phyloP scores from a whole-genome alignment of 2,329 filamentous ascomycete species.

The Blastomyces gilchristii region DNA sequence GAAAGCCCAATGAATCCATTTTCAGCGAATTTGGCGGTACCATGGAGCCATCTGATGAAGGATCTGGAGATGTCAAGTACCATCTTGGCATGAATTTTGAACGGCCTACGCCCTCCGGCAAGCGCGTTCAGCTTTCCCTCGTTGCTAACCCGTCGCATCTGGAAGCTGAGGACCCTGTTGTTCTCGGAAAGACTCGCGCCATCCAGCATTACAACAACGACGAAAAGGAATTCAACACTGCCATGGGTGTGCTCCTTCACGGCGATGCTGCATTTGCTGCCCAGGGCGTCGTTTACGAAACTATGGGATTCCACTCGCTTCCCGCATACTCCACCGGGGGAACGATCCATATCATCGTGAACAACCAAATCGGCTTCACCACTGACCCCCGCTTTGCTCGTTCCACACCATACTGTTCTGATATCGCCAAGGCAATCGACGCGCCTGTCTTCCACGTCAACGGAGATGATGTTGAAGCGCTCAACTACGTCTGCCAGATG shows the following conservation, averaged over 20 bases:
- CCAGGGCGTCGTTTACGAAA: slow-evolving; percentile 97
- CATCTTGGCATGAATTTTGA: slow-evolving; percentile 99
- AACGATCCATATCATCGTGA: slow-evolving; percentile 93
- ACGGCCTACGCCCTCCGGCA: slow-evolving; percentile 92
- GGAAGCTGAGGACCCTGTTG: slow-evolving; percentile 95
- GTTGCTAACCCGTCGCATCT: slow-evolving; percentile 98
- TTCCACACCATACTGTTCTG: slow-evolving; percentile 96
- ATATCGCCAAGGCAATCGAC: slow-evolving; percentile 98
- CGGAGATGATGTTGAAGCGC: slow-evolving; percentile 92
- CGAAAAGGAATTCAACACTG: slow-evolving; percentile 74
- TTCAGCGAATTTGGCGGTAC: slow-evolving; percentile 96
- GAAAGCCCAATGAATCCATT: slow-evolving; percentile 98
- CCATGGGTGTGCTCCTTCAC: slow-evolving; percentile 93
- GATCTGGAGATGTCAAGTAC: slow-evolving; percentile 98
- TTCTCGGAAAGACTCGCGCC: slow-evolving; percentile 91
- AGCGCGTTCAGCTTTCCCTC: slow-evolving; percentile 96
- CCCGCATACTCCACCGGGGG: slow-evolving; percentile 95
- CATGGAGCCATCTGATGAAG: slow-evolving; percentile 79
- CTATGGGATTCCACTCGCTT: slow-evolving; percentile 91
- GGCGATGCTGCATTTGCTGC: slow-evolving; percentile 95
- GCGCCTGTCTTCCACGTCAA: slow-evolving; percentile 99
- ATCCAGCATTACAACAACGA: slow-evolving; percentile 99
- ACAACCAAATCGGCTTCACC: slow-evolving; percentile 99
- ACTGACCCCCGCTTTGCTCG: slow-evolving; percentile 95
- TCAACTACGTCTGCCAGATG: slow-evolving; percentile 96